Evolutionary conservation across 192 early-diverging fungal genomes (phyloP), one percentile per base, ranked within the genome.

Genomic region (Mortierella alpina): DNA sequence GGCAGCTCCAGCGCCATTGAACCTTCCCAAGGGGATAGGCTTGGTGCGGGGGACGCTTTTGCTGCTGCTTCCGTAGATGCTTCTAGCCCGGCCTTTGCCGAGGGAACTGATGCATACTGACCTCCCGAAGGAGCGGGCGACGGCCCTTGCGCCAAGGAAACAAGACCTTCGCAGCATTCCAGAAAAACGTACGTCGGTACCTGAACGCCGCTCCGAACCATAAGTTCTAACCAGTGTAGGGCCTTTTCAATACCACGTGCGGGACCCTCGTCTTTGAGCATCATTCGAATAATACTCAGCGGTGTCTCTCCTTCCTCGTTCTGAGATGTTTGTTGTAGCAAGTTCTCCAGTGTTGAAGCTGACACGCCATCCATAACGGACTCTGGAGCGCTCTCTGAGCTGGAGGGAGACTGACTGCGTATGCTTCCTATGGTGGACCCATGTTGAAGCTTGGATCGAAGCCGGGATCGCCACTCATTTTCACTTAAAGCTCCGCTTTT

Each of bases 121-220:
- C 13, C 22, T 12, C n/a, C 49, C 22, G 12, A 9, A 9, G 71
- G 9, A 8, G 10, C 0, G 7, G 44, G 47, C 13, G n/a, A 23
- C 17, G 48, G 59, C 12, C 31, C 54, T 5, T 66, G 47, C 3
- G 54, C 44, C 52, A 68, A n/a, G 23, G 63, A 59, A 0, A 68
- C 53, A 10, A 80, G 48, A 14, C 48, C 9, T 6, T 68, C 61
- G 31, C 77, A 68, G 18, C 70, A 80, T 3, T 62, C 70, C 14
- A 56, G 15, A 41, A 80, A 80, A 1, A 61, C 77, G 10, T 44
- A 53, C 0, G 40, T 10, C 41, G 77, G 69, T 18, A 80, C 23
- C 0, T 53, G 46, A 13, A 72, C 70, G 5, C 68, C 63, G 52
- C 69, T 72, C 8, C 67, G 59, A 18, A 80, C 77, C 69, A 80